phyloP scores from a whole-genome alignment of 2,329 filamentous ascomycete genomes.

The Aspergillus brunneoviolaceus region DNA sequence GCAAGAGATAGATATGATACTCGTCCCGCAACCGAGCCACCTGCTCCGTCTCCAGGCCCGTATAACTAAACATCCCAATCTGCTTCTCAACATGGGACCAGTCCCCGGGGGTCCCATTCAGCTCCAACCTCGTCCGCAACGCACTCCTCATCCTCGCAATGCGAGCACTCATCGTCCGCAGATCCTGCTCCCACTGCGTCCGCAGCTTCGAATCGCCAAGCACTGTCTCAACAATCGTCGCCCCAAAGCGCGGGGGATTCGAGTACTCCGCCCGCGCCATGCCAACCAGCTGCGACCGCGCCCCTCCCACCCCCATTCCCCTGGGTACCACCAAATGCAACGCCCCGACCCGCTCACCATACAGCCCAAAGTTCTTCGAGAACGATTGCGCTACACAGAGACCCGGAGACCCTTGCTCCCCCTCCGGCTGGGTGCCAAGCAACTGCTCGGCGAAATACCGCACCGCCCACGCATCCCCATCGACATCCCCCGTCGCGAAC shows the following conservation, averaged over 20 bases:
- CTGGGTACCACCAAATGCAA: constrained; percentile 59
- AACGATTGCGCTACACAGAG: constrained; percentile 52
- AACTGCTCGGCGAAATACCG: constrained; percentile 67
- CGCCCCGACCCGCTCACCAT: constrained; percentile 84
- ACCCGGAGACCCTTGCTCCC: too few species aligned
- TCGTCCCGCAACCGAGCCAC: constrained; percentile 31
- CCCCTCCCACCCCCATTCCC: constrained; percentile 5
- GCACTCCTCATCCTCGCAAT: constrained; percentile 4
- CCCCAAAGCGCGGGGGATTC: constrained; percentile 30
- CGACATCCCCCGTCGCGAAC: constrained; percentile 80
- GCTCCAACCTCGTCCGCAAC: constrained; percentile 26
- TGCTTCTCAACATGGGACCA: constrained; percentile 36
- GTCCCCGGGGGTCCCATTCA: constrained; percentile 24
- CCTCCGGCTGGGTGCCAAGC: not conserved
- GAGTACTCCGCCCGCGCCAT: constrained; percentile 32
- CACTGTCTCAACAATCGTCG: constrained; percentile 29
- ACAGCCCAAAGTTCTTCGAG: constrained; percentile 67
- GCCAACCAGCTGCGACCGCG: constrained; percentile 3
- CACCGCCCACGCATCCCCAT: constrained; percentile 75
- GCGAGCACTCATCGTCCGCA: constrained; percentile 32
- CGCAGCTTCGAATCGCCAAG: constrained; percentile 22
- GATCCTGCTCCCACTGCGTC: constrained; percentile 33
- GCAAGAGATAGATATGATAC: constrained; percentile 39
- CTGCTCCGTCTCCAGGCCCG: constrained; percentile 33
- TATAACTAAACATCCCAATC: constrained; percentile 46